These are phyloP conservation scores for Ceratocystis cacaofunesta DNA, from an alignment of 2,329 filamentous ascomycete species.

Conservation along the genomic window DNA sequence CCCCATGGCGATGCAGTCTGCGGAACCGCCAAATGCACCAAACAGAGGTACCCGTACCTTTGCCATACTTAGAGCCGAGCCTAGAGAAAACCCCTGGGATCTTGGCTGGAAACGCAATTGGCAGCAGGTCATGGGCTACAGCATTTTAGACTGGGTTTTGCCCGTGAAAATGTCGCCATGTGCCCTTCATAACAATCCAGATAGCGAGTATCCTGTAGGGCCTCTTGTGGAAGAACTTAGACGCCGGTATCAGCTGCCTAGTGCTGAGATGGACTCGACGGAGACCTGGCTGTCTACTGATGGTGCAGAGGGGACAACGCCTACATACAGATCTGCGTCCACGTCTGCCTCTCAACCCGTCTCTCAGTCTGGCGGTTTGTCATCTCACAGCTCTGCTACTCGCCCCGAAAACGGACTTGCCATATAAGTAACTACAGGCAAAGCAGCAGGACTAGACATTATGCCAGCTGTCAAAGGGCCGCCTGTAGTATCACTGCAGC, in stretches of 20 bases:
- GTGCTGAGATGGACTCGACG: neutral
- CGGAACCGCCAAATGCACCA: conserved; percentile 42
- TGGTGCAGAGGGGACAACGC: neutral
- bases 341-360: neutral
- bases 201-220: conserved; percentile 55
- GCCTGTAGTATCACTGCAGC: no score
- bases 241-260: conserved; percentile 26
- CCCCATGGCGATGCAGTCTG: conserved; percentile 23
- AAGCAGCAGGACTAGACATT: no score
- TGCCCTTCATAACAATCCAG: conserved; percentile 46
- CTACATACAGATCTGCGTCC: neutral
- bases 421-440: no score
- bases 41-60: conserved; percentile 43
- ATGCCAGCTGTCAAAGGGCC: no score
- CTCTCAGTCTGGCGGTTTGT: no score
- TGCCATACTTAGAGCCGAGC: conserved; percentile 58
- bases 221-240: conserved; percentile 43
- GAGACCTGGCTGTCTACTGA: neutral
- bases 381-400: no score
- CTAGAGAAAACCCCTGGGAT: conserved; percentile 76
- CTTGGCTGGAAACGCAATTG: conserved; percentile 57
- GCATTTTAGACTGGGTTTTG: conserved; percentile 61
- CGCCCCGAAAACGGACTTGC: no score
- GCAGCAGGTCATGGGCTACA: conserved; percentile 62
- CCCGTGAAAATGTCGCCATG: conserved; percentile 65